A percentile compares a stretch with the other conserved stretches of the same genome.
Conservation (phyloP, 306 rosid genomes). For the Alnus rubra region DNA sequence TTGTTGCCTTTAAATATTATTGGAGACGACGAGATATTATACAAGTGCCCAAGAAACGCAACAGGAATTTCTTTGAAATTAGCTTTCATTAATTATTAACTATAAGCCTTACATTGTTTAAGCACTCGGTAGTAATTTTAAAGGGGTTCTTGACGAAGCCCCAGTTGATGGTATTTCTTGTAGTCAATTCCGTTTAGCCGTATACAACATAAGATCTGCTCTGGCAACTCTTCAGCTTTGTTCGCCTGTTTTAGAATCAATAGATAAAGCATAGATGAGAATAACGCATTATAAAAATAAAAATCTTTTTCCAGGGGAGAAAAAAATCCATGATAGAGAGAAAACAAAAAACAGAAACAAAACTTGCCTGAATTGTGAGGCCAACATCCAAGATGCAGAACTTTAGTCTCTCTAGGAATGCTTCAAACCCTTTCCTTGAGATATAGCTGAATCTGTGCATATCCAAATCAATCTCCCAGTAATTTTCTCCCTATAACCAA, state of each 20-base stretch:
- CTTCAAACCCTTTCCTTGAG: slow-evolving; percentile 95
- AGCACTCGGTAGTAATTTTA: slow-evolving; percentile 22
- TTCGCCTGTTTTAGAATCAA: slow-evolving; percentile 65
- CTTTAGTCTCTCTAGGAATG: slow-evolving; percentile 84
- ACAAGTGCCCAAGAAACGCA: slow-evolving; percentile 16
- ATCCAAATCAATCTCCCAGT: slow-evolving; percentile 94
- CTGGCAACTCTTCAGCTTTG: slow-evolving; percentile 93
- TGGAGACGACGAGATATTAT: slow-evolving; percentile 18
- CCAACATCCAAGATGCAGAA: slow-evolving; percentile 81
- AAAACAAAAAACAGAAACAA: neutral
- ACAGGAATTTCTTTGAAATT: slow-evolving; percentile 30
- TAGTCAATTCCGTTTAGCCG: slow-evolving; percentile 83
- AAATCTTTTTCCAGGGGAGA: neutral
- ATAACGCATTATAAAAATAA: neutral
- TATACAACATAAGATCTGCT: slow-evolving; percentile 85
- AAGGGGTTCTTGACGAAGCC: slow-evolving; percentile 51
- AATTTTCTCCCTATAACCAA: slow-evolving; percentile 73
- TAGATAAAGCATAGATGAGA: slow-evolving; percentile 6
- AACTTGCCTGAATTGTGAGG: slow-evolving; percentile 91
- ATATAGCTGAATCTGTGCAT: slow-evolving; percentile 98
- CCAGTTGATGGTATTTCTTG: slow-evolving; percentile 79
- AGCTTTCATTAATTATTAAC: slow-evolving; percentile 30
- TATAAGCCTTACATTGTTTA: slow-evolving; percentile 32
- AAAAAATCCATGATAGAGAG: slow-evolving; percentile 7
- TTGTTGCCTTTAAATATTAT: slow-evolving; percentile 25